Conservation (phyloP, 306 rosid species). For the Trifolium pratense region DNA sequence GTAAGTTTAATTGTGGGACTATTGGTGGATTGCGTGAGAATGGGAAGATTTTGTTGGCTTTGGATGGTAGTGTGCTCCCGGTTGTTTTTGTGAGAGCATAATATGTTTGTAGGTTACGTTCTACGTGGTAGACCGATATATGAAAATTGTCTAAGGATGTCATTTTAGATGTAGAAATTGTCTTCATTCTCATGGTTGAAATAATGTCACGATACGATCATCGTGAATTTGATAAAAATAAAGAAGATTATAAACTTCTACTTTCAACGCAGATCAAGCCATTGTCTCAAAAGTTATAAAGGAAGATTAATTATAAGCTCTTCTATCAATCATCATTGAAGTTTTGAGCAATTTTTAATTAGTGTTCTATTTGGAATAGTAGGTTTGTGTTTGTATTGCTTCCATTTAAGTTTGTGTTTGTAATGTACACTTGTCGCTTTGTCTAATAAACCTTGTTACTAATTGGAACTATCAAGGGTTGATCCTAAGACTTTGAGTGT, state of each 20-base stretch:
- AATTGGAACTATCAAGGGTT: neutral
- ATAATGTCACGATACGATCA: neutral
- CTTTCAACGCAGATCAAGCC: too few relatives aligned
- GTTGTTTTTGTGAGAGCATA: slow-evolving; percentile 30
- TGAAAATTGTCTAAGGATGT: neutral
- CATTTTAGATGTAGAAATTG: neutral
- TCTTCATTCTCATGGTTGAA: neutral
- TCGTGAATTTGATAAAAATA: neutral
- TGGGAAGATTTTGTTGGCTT: slow-evolving; percentile 57
- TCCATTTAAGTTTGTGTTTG: slow-evolving; percentile 5
- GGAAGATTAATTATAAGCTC: too few relatives aligned
- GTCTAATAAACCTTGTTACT: neutral
- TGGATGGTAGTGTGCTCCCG: slow-evolving; percentile 48
- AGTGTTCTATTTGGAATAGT: neutral
- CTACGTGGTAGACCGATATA: neutral
- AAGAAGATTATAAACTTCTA: neutral
- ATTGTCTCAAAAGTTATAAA: too few relatives aligned
- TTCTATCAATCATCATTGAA: neutral
- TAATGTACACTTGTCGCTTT: neutral
- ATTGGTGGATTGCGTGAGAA: slow-evolving; percentile 51
- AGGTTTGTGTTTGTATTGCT: neutral
- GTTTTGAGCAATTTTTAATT: neutral
- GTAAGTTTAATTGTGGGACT: slow-evolving; percentile 53
- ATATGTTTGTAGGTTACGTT: neutral
- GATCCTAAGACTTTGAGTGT: too few relatives aligned